Evolutionary conservation across 2,329 filamentous ascomycete genomes (phyloP), one percentile per base, ranked within the genome.

Genomic region (Blumeriella jaapii): DNA sequence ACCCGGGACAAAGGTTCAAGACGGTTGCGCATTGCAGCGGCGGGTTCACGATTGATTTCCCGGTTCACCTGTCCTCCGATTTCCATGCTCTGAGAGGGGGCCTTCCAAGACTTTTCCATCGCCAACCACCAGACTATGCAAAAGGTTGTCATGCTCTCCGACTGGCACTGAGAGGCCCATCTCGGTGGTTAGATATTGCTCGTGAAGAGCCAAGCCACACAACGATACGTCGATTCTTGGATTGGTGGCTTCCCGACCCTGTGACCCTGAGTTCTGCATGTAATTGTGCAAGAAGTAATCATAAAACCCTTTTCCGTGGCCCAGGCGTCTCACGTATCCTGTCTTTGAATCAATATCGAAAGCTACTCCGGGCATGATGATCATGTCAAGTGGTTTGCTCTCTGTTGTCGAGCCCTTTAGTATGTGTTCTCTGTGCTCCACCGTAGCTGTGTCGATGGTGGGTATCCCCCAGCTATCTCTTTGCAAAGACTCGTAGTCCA

Each of bases 261-360:
- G 45, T 58, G 57, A 45, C 24, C 20, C 45, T 19, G 34, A 51
- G 58, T 59, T 68, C 57, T 69, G 55, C 34, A 62, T 57, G 51
- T 87, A 93, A 48, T 79, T 74, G 52, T 79, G 74, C 55, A 98
- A 62, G 59, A 94, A 98, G 58, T 78, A 82, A 63, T 98, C 91
- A 65, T 98, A 98, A 62, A 93, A 98, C 19, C 91, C 91, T 59
- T 85, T 93, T 38, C 91, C 91, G 59, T 98, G 91, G 25, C 91
- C 91, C 13, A 96, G 69, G 49, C 91, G 72, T 47, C 79, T 73
- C 41, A 91, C 70, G 9, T 62, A 63, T 3, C 65, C 65, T 15
- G 59, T 59, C 8, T 60, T 53, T 10, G 61, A 58, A 40, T 74
- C 67, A 32, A 65, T 48, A 57, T 95, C 87, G 59, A 98, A 98